These are phyloP conservation scores for Candida manassasensis DNA, from an alignment of 805 yeast species.

Conservation along the genomic window DNA sequence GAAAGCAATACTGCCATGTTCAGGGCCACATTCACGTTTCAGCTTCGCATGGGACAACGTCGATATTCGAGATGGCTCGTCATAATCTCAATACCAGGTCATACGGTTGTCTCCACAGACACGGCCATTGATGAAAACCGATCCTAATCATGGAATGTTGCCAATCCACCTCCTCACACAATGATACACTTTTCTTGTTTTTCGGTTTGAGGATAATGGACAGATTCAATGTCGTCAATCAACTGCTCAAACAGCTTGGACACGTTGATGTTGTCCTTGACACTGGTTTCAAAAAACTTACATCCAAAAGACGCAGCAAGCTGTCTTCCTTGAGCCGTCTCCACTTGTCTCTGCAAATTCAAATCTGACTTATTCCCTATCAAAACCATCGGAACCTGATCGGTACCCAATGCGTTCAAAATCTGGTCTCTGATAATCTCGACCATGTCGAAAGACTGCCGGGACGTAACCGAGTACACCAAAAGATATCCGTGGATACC, in stretches of 20 bases:
- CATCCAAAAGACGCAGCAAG: constrained; percentile 43
- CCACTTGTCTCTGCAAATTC: constrained; percentile 55
- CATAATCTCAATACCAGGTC: too few species aligned
- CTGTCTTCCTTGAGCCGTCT: constrained; percentile 47
- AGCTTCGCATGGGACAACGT: too few species aligned
- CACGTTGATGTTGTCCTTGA: constrained; percentile 43
- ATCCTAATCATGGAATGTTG: not conserved
- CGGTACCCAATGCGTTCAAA: constrained; percentile 56
- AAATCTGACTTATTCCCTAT: constrained; percentile 76
- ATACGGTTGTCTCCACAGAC: too few species aligned
- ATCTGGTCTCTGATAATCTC: constrained; percentile 79
- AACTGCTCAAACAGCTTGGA: constrained; percentile 54
- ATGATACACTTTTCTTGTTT: constrained; percentile 49
- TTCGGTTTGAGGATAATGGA: constrained; percentile 48
- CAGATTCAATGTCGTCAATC: constrained; percentile 54
- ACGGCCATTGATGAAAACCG: too few species aligned
- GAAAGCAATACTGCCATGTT: too few species aligned
- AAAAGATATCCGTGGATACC: constrained; percentile 82
- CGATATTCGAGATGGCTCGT: too few species aligned
- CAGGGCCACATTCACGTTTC: too few species aligned
- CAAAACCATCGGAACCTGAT: constrained; percentile 44
- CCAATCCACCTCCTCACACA: constrained; percentile 15
- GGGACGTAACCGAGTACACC: constrained; percentile 76
- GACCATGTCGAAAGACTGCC: constrained; percentile 72
- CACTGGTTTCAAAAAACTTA: constrained; percentile 46